Percentiles rank a stretch among this genome's conserved stretches.
phyloP scores from a whole-genome alignment of 768 basidiomycete species.

The Boletus rubescentipes region DNA sequence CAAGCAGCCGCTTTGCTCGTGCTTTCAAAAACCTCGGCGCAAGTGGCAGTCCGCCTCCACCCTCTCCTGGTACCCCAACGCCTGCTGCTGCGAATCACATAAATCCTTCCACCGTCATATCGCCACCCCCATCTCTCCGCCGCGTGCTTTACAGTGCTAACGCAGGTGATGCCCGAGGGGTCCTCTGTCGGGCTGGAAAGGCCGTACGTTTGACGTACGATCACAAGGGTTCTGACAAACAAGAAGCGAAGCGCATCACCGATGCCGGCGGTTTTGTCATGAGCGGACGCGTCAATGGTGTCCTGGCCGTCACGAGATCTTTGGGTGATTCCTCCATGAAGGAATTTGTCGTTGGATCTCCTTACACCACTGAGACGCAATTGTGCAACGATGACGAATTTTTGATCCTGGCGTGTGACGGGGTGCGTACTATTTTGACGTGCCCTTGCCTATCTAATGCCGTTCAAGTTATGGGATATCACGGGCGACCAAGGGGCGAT shows the following conservation, averaged over 20 bases:
- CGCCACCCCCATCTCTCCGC: slow-evolving; percentile 50
- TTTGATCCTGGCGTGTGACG: slow-evolving; percentile 94
- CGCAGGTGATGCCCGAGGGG: slow-evolving; percentile 94
- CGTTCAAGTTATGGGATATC: slow-evolving; percentile 90
- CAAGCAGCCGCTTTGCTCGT: slow-evolving; percentile 52
- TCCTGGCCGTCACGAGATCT: slow-evolving; percentile 93
- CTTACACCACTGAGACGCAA: slow-evolving; percentile 97
- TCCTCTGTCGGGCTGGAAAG: slow-evolving; percentile 86
- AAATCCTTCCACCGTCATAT: slow-evolving; percentile 30
- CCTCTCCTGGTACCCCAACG: slow-evolving; percentile 7
- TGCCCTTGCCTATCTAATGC: slow-evolving; percentile 5
- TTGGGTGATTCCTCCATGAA: slow-evolving; percentile 99
- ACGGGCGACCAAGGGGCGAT: slow-evolving; percentile 88
- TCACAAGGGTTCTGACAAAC: slow-evolving; percentile 96
- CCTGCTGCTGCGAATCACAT: slow-evolving; percentile 32
- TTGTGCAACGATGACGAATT: slow-evolving; percentile 91
- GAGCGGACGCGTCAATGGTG: slow-evolving; percentile 98
- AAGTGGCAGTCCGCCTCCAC: slow-evolving; percentile 20
- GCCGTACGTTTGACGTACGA: slow-evolving; percentile 96
- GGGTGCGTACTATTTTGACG: slow-evolving; percentile 54
- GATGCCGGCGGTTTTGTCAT: slow-evolving; percentile 99
- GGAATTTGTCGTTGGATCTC: slow-evolving; percentile 96
- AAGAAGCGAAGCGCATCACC: slow-evolving; percentile 96
- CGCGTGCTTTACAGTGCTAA: slow-evolving; percentile 94
- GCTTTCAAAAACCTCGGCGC: slow-evolving; percentile 54